Base-by-base conservation (phyloP, 495 filamentous ascomycete species). In the Chaetomidium leptoderma region DNA sequence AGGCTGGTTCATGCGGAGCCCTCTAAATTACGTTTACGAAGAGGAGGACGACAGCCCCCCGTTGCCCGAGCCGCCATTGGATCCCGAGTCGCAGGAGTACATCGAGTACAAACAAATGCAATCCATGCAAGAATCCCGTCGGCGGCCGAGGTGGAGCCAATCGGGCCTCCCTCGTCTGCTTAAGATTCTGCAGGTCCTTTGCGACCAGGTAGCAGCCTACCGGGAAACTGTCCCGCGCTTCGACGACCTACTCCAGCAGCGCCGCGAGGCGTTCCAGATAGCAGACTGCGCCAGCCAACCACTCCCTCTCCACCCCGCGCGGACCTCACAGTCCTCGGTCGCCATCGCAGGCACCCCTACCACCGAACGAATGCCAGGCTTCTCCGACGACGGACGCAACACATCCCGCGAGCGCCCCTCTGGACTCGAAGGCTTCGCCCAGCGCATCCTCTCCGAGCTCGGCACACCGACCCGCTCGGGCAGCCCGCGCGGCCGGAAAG, bases 1-100 rank as follows among this genome's bases (percentile, higher is more conserved):
- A 66, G 85, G 86, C 14, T 97, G 95, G 93, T 79, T 97, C n/a
- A 73, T 92, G 11, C 83, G 90, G 17, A 83, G 89, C 59, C 87
- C 90, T 0, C 67, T 76, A 19, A 74, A 75, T 51, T 87, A 88
- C 67, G 74, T 63, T 64, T 83, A 72, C 54, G 74, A 80, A 6
- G 73, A 76, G 6, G 73, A 76, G 19, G 62, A 72, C 4, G 66
- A 72, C n/a, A 69, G 66, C 45, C 53, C 63, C 14, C 50, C 60
- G 9, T 14, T 62, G 44, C 63, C 44, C 23, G 64, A 68, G 23
- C 66, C 68, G 4, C 64, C 64, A 4, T 50, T 66, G 1, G 73
- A 74, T 37, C 69, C 72, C 1, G 69, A 66, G 5, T 72, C 68
- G 1, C 60, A 66, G 4, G 74, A 74, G 42, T 67, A 68, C 35